phyloP scores from a whole-genome alignment of 345 rosid species.

The Pelargonium nanum region DNA sequence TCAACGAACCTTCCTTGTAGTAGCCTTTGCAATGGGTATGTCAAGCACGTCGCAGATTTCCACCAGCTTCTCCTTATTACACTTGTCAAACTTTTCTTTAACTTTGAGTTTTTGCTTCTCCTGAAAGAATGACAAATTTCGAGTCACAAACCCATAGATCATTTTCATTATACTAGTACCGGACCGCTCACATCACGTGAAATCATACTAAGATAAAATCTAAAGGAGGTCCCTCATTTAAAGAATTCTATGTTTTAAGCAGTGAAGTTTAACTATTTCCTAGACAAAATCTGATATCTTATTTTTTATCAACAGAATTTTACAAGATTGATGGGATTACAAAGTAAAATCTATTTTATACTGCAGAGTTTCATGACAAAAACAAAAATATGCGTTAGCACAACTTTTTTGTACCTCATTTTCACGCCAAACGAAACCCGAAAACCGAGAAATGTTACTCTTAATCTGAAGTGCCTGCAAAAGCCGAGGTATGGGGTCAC shows the following conservation, averaged over 20 bases:
- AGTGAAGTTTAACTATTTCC: too few relatives aligned
- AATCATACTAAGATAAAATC: too few relatives aligned
- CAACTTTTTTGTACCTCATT: slow-evolving; percentile 47
- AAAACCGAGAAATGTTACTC: slow-evolving; percentile 69
- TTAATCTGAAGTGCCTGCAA: slow-evolving; percentile 78
- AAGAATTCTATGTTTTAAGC: too few relatives aligned
- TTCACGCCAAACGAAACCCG: slow-evolving; percentile 88
- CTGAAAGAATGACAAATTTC: slow-evolving; percentile 29
- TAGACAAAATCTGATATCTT: too few relatives aligned
- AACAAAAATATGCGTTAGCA: not conserved
- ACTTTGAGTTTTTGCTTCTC: slow-evolving; percentile 67
- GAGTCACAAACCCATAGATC: not conserved
- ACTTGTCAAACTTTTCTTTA: slow-evolving; percentile 78
- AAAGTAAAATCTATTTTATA: too few relatives aligned
- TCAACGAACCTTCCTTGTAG: slow-evolving; percentile 60
- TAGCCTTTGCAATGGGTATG: slow-evolving; percentile 43
- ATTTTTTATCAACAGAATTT: too few relatives aligned
- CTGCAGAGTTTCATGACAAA: slow-evolving; percentile 1
- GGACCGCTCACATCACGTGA: not conserved
- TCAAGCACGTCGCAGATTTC: slow-evolving; percentile 85
- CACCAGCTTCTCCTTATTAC: slow-evolving; percentile 63
- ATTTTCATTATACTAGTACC: not conserved
- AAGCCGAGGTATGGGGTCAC: slow-evolving; percentile 17
- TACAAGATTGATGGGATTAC: too few relatives aligned
- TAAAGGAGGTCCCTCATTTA: too few relatives aligned